Evolutionary conservation across 768 basidiomycete genomes (phyloP).

Genomic region (Podaxis rugospora): DNA sequence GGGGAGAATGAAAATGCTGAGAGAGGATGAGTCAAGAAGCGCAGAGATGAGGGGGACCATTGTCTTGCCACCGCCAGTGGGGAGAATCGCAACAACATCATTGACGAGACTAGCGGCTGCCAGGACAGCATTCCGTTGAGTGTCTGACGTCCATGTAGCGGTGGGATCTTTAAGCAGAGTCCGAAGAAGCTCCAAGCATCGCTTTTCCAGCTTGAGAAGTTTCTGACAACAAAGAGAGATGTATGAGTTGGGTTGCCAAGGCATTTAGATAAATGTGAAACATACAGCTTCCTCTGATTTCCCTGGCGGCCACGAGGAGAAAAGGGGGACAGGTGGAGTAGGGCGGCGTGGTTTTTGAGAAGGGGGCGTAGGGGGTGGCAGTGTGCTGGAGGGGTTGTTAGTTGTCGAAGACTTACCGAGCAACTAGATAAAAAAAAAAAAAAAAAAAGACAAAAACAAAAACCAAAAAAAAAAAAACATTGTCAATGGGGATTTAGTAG

Average conservation of each 20-base stretch:
- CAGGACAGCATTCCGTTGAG: slow-evolving; percentile 16
- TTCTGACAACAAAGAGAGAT: not conserved
- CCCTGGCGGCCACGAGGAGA: not conserved
- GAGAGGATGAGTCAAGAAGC: slow-evolving; percentile 6
- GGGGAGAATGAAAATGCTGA: slow-evolving; percentile 19
- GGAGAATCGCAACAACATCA: slow-evolving; percentile 20
- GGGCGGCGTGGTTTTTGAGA: not conserved
- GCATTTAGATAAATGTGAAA: not conserved
- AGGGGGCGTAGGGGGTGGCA: not conserved
- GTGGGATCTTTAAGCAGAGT: not conserved
- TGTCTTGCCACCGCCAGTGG: slow-evolving; percentile 23
- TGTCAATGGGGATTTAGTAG: too few relatives aligned
- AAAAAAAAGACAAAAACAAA: too few relatives aligned
- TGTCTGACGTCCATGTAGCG: slow-evolving; percentile 13
- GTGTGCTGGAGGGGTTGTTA: too few relatives aligned
- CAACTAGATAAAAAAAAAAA: too few relatives aligned
- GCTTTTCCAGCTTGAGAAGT: not conserved
- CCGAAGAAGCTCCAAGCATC: not conserved
- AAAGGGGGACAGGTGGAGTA: not conserved
- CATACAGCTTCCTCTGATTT: not conserved
- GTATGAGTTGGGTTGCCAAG: not conserved
- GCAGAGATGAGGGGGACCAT: slow-evolving; percentile 20
- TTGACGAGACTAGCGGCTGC: slow-evolving; percentile 6
- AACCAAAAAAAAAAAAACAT: too few relatives aligned
- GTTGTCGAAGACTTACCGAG: too few relatives aligned